Percentiles rank a stretch among this genome's conserved stretches.
These are phyloP conservation scores for Cercospora zeae-maydis DNA, from an alignment of 2,329 filamentous ascomycete genomes.

Conservation along the genomic window DNA sequence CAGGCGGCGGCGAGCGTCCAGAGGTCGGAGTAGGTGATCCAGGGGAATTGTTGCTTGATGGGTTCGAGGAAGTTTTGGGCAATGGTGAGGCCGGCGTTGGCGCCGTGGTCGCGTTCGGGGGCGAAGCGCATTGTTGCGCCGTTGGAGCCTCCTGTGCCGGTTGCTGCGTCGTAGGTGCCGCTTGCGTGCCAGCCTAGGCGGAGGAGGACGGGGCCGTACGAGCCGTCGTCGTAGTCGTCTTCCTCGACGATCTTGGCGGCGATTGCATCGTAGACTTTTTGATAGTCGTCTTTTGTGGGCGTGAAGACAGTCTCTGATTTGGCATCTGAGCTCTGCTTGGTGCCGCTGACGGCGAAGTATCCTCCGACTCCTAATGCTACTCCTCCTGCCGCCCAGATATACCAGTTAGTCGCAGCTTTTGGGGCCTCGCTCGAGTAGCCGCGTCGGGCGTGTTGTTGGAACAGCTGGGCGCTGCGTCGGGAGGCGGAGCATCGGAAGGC, in stretches of 20 bases:
- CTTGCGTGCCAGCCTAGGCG: constrained; percentile 91
- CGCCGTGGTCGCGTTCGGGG: constrained; percentile 84
- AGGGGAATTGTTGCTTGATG: constrained; percentile 84
- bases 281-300: constrained; percentile 82
- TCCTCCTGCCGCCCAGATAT: constrained; percentile 56
- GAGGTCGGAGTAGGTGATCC: constrained; percentile 94
- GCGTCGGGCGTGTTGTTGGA: constrained; percentile 71
- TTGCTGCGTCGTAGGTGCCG: constrained; percentile 86
- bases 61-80: constrained; percentile 93
- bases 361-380: constrained; percentile 62
- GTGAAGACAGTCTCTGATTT: constrained; percentile 53
- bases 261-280: constrained; percentile 89
- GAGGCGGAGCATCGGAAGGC: constrained; percentile 57
- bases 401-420: constrained; percentile 38
- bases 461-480: constrained; percentile 57
- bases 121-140: constrained; percentile 95
- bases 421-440: constrained; percentile 60
- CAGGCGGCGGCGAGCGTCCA: constrained; percentile 87
- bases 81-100: constrained; percentile 82
- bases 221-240: constrained; percentile 94
- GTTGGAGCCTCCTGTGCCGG: constrained; percentile 87
- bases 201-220: constrained; percentile 86
- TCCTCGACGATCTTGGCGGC: constrained; percentile 77
- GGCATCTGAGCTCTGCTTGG: constrained; percentile 41
- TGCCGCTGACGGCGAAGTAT: constrained; percentile 62